Percentiles rank a stretch among this genome's conserved stretches.
Conservation (phyloP, 2,329 filamentous ascomycete genomes). For the Colletotrichum spinosum region DNA sequence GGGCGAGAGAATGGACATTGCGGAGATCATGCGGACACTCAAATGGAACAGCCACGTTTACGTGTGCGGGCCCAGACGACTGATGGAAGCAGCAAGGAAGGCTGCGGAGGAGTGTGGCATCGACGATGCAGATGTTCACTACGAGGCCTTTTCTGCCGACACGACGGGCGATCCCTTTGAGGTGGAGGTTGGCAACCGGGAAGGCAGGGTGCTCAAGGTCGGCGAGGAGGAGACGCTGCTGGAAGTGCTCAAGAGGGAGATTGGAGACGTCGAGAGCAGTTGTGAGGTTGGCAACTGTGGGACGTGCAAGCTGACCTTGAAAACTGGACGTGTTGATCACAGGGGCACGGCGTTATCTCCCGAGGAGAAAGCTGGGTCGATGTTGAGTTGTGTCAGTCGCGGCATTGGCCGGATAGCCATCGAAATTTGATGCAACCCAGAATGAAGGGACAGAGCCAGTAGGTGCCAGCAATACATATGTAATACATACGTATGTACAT, state of each 20-base stretch:
- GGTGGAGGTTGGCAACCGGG: constrained; percentile 59
- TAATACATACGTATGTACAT: too few relatives aligned
- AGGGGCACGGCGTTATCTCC: constrained; percentile 59
- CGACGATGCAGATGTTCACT: constrained; percentile 65
- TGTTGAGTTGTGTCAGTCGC: constrained; percentile 66
- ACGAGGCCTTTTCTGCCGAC: constrained; percentile 68
- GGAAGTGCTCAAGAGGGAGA: constrained; percentile 57
- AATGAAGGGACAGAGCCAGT: background rate
- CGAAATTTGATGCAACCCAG: constrained; percentile 52
- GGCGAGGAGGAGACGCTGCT: constrained; percentile 61
- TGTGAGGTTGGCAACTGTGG: constrained; percentile 68
- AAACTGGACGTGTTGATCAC: constrained; percentile 59
- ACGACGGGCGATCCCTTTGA: constrained; percentile 70
- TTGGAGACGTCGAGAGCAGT: constrained; percentile 58
- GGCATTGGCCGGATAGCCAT: constrained; percentile 62
- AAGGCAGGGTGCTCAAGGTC: constrained; percentile 56
- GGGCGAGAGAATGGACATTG: constrained; percentile 65
- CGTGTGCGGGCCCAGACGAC: constrained; percentile 68
- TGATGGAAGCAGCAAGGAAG: constrained; percentile 64
- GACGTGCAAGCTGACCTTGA: constrained; percentile 60
- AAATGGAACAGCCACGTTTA: constrained; percentile 69
- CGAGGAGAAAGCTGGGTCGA: constrained; percentile 56
- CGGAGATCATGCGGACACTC: constrained; percentile 55
- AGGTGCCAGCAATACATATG: too few relatives aligned
- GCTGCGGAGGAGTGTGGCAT: constrained; percentile 57